Conservation (phyloP, 352 stramenopile genomes). For the Phytophthora meadii region DNA sequence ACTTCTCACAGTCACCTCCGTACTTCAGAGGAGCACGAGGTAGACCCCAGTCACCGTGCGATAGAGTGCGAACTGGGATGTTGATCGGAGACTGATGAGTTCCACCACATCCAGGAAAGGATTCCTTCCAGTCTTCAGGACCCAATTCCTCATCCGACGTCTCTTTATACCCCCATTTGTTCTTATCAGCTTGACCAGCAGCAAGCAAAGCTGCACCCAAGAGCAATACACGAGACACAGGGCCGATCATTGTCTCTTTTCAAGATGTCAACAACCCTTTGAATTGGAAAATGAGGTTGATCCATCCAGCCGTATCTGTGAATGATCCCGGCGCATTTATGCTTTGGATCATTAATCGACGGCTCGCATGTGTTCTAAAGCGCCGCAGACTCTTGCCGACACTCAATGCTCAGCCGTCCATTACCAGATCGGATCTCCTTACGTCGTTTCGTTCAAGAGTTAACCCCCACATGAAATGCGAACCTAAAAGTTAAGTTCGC, state of each 20-base stretch:
- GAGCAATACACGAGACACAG: slow-evolving; percentile 30
- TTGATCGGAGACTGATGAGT: slow-evolving; percentile 67
- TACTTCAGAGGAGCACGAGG: slow-evolving; percentile 57
- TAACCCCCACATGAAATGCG: too few species aligned
- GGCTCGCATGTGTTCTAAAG: slow-evolving; percentile 14
- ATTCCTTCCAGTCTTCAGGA: slow-evolving; percentile 52
- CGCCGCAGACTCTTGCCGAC: slow-evolving; percentile 8
- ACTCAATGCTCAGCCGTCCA: slow-evolving; percentile 25
- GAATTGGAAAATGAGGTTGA: not conserved
- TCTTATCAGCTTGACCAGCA: slow-evolving; percentile 19
- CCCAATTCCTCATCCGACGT: slow-evolving; percentile 38
- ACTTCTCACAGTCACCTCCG: slow-evolving; percentile 54
- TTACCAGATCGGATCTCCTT: slow-evolving; percentile 29
- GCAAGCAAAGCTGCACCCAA: slow-evolving; percentile 27
- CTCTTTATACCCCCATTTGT: slow-evolving; percentile 63
- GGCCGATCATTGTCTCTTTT: slow-evolving; percentile 23
- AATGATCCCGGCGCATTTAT: slow-evolving; percentile 5
- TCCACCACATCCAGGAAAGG: slow-evolving; percentile 44
- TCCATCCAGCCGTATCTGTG: slow-evolving; percentile 1
- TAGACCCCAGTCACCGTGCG: slow-evolving; percentile 53
- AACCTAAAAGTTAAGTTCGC: too few species aligned
- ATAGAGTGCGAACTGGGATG: slow-evolving; percentile 38
- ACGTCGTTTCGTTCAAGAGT: slow-evolving; percentile 12
- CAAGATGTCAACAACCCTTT: slow-evolving; percentile 1
- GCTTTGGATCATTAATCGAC: slow-evolving; percentile 12